Evolutionary conservation across 495 filamentous ascomycete species (phyloP).

Genomic region (Halenospora varia): DNA sequence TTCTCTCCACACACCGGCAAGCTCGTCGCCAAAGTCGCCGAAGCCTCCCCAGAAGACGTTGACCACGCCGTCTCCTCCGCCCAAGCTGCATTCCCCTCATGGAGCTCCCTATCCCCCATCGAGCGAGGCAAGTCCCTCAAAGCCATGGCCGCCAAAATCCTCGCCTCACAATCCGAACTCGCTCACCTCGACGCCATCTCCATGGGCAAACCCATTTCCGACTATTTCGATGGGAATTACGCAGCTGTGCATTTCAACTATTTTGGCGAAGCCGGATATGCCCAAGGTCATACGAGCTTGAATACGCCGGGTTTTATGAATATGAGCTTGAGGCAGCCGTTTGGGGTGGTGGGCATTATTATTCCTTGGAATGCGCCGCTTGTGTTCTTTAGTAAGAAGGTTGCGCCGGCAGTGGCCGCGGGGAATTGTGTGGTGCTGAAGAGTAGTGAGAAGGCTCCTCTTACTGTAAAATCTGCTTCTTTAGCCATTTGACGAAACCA

Average conservation of each 20-base stretch:
- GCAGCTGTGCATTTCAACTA: conserved; percentile 26
- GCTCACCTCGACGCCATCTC: conserved; percentile 47
- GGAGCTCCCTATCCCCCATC: conserved; percentile 66
- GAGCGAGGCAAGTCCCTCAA: conserved; percentile 65
- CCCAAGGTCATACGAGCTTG: not conserved
- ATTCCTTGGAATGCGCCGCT: conserved; percentile 41
- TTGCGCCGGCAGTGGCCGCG: conserved; percentile 32
- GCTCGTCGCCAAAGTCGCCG: conserved; percentile 62
- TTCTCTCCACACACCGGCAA: conserved; percentile 64
- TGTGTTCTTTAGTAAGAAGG: conserved; percentile 39
- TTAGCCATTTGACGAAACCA: conserved; percentile 75
- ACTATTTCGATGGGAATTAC: conserved; percentile 27
- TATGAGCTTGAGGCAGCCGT: conserved; percentile 29
- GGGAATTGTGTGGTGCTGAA: conserved; percentile 61
- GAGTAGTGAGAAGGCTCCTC: conserved; percentile 58
- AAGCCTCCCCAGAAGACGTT: conserved; percentile 80
- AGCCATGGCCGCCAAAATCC: conserved; percentile 79
- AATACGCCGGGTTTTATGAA: conserved; percentile 5
- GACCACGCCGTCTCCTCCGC: conserved; percentile 67
- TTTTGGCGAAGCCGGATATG: conserved; percentile 30
- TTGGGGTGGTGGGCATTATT: conserved; percentile 33
- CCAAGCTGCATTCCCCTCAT: conserved; percentile 73
- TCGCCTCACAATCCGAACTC: conserved; percentile 66
- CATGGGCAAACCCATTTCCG: conserved; percentile 43
- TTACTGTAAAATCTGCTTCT: conserved; percentile 54